Conservation (phyloP, 2,329 filamentous ascomycete species). For the Penicillium sp. region DNA sequence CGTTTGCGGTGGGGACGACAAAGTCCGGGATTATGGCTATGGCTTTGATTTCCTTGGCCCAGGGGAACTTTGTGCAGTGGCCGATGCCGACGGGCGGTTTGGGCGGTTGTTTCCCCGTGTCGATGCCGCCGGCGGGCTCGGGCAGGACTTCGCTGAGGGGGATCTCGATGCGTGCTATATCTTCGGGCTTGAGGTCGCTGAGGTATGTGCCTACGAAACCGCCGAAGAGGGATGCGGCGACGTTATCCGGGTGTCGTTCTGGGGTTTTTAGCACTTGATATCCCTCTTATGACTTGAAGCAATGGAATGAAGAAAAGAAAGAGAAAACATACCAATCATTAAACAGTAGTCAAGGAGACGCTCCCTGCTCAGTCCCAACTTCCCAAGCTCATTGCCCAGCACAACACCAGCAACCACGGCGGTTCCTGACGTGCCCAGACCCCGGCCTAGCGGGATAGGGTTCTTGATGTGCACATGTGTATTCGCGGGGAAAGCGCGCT, state of each 20-base stretch:
- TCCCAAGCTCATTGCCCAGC: slow-evolving; percentile 82
- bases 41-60: slow-evolving; percentile 93
- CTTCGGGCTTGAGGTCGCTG: slow-evolving; percentile 83
- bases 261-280: background rate
- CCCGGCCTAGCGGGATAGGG: slow-evolving; percentile 87
- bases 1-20: slow-evolving; percentile 89
- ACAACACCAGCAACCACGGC: slow-evolving; percentile 95
- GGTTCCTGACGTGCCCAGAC: slow-evolving; percentile 90
- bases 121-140: slow-evolving; percentile 80
- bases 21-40: slow-evolving; percentile 96
- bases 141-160: slow-evolving; percentile 91
- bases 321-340: slow-evolving; percentile 72
- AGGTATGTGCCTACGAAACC: slow-evolving; percentile 97
- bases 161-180: slow-evolving; percentile 87
- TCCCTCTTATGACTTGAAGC: background rate
- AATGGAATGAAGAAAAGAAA: no score
- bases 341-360: slow-evolving; percentile 91
- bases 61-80: slow-evolving; percentile 92
- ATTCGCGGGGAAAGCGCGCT: slow-evolving; percentile 75
- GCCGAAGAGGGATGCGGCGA: slow-evolving; percentile 90
- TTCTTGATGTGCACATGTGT: slow-evolving; percentile 95
- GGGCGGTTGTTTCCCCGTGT: slow-evolving; percentile 82
- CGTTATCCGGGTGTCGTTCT: slow-evolving; percentile 86
- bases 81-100: slow-evolving; percentile 89
- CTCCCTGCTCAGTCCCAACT: slow-evolving; percentile 70